Conservation (phyloP, 495 filamentous ascomycete genomes). For the Hypomontagnella submonticulosa region DNA sequence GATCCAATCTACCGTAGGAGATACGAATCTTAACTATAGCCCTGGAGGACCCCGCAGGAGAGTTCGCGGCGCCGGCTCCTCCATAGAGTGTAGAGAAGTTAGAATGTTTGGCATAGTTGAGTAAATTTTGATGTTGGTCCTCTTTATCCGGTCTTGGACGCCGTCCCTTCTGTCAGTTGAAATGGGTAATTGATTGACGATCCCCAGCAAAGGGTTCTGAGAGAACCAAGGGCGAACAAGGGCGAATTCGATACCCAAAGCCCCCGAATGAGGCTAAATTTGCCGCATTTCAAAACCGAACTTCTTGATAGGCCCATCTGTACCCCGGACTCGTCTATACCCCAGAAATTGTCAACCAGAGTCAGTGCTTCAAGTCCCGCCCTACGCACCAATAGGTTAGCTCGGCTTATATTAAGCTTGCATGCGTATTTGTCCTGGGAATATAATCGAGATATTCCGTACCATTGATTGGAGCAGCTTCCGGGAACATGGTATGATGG, state of each 20-base stretch:
- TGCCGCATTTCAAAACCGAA: constrained; percentile 37
- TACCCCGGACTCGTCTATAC: constrained; percentile 42
- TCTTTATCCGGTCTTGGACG: constrained; percentile 44
- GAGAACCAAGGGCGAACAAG: constrained; percentile 1
- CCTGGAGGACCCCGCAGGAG: constrained; percentile 34
- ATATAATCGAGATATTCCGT: constrained; percentile 12
- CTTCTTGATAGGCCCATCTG: constrained; percentile 31
- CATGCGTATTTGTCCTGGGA: constrained; percentile 15
- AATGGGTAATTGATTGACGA: constrained; percentile 34
- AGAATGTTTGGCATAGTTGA: constrained; percentile 13
- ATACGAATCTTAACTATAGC: constrained; percentile 15
- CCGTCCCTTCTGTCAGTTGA: constrained; percentile 22
- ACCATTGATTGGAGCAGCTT: constrained; percentile 21
- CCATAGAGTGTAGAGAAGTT: constrained; percentile 19
- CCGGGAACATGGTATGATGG: constrained; percentile 21
- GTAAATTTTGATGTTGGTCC: constrained; percentile 19
- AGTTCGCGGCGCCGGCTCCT: constrained; percentile 9
- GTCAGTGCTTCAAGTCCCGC: constrained; percentile 24
- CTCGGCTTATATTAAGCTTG: constrained; percentile 30
- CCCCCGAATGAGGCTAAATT: constrained; percentile 47
- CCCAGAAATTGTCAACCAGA: constrained; percentile 26
- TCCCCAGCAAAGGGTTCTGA: constrained; percentile 2
- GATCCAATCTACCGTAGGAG: constrained; percentile 6
- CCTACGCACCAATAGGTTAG: constrained; percentile 25
- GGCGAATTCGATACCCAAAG: constrained; percentile 3